A percentile compares a stretch with the other conserved stretches of the same genome.
Conservation (phyloP, 139 green algal genomes). For the Coccomyxa sp. region DNA sequence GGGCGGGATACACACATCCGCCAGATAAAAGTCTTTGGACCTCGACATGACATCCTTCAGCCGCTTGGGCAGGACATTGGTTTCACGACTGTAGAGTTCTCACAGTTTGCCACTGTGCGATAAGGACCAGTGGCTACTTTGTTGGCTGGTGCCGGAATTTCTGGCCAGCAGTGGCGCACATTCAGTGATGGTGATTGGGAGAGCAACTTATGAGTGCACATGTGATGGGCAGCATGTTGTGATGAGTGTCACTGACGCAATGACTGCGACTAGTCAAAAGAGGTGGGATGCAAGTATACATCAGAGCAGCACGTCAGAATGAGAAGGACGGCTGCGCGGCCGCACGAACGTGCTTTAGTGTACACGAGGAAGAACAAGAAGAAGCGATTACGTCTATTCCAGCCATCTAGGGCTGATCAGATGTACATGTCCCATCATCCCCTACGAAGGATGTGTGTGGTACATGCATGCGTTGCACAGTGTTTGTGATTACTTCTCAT, state of each 20-base stretch:
- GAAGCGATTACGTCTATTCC: too few relatives aligned
- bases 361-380: too few relatives aligned
- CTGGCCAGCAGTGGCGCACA: neutral
- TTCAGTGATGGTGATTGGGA: neutral
- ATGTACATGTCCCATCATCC: too few relatives aligned
- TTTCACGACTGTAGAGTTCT: constrained; percentile 30
- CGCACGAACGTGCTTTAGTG: too few relatives aligned
- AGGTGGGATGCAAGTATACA: too few relatives aligned
- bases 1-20: constrained; percentile 94
- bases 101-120: constrained; percentile 18
- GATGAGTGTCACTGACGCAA: neutral
- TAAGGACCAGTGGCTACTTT: neutral
- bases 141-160: neutral
- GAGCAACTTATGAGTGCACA: neutral
- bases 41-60: constrained; percentile 26
- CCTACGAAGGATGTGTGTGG: too few relatives aligned
- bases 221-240: neutral
- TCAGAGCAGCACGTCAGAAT: too few relatives aligned
- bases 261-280: too few relatives aligned
- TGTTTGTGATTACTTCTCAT: too few relatives aligned
- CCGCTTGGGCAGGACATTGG: constrained; percentile 17
- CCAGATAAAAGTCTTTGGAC: constrained; percentile 74
- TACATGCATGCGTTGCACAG: too few relatives aligned
- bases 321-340: too few relatives aligned
- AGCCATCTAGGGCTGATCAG: too few relatives aligned